A percentile compares a stretch with the other conserved stretches of the same genome.
phyloP scores from a whole-genome alignment of 108 stramenopile species.

The Skeletonema marinoi region DNA sequence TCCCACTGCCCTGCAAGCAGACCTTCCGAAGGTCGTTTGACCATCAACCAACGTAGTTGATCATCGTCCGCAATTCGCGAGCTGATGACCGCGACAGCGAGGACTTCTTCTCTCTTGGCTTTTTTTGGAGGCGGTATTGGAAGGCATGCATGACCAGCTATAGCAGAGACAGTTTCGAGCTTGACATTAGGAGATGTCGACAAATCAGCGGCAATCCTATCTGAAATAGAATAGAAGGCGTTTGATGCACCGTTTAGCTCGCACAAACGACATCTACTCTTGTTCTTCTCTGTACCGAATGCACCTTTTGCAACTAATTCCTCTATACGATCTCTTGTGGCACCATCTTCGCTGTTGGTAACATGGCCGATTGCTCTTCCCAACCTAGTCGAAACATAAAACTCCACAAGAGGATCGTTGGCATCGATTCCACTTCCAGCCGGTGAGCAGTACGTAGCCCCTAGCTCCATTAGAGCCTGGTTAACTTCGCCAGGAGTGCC shows the following conservation, averaged over 20 bases:
- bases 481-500: constrained; percentile 89
- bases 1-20: constrained; percentile 89
- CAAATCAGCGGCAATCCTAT: constrained; percentile 18
- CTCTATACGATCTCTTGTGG: not conserved
- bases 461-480: constrained; percentile 98
- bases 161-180: constrained; percentile 10
- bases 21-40: constrained; percentile 70
- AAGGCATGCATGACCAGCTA: constrained; percentile 62
- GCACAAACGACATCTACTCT: constrained; percentile 49
- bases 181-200: not conserved
- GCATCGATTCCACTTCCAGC: constrained; percentile 76
- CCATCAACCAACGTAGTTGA: constrained; percentile 68
- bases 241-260: constrained; percentile 34
- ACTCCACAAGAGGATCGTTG: constrained; percentile 71
- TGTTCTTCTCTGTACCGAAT: not conserved
- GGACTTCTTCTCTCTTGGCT: constrained; percentile 79
- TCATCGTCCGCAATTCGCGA: constrained; percentile 5
- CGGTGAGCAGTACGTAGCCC: constrained; percentile 94
- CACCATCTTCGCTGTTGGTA: not conserved
- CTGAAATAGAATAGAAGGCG: constrained; percentile 41
- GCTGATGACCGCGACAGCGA: constrained; percentile 68
- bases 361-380: constrained; percentile 42
- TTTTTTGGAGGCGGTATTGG: constrained; percentile 82
- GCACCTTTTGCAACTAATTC: constrained; percentile 4
- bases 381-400: constrained; percentile 68